A percentile compares a stretch with the other conserved stretches of the same genome.
Conservation (phyloP, 2,329 filamentous ascomycete species). For the Oidium heveae region DNA sequence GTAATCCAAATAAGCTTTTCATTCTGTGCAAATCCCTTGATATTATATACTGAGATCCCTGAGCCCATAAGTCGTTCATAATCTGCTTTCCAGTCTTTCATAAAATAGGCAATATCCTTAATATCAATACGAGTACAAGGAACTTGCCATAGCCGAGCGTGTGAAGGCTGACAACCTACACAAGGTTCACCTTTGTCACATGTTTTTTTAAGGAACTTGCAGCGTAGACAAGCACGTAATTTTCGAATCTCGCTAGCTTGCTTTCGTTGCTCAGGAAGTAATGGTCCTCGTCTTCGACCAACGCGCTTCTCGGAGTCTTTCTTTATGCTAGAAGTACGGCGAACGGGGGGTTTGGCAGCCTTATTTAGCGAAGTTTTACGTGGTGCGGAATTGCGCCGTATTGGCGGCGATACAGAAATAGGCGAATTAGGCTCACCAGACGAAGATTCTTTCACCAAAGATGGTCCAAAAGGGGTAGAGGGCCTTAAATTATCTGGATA, state of each 20-base stretch:
- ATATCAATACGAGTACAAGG: slow-evolving; percentile 96
- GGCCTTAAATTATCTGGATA: slow-evolving; percentile 33
- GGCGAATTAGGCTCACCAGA: slow-evolving; percentile 34
- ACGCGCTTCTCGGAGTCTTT: slow-evolving; percentile 81
- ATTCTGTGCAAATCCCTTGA: slow-evolving; percentile 55
- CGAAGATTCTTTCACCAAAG: slow-evolving; percentile 35
- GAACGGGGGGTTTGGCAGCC: slow-evolving; percentile 60
- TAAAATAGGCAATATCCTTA: slow-evolving; percentile 94
- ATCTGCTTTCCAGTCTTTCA: slow-evolving; percentile 98
- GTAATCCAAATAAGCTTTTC: slow-evolving; percentile 70
- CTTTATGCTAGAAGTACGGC: slow-evolving; percentile 50
- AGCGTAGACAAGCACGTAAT: slow-evolving; percentile 73
- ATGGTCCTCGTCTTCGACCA: slow-evolving; percentile 66
- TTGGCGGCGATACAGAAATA: slow-evolving; percentile 32
- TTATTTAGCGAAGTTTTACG: slow-evolving; percentile 41
- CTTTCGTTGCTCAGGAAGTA: slow-evolving; percentile 81
- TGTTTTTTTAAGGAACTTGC: slow-evolving; percentile 98
- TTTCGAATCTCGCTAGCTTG: slow-evolving; percentile 95
- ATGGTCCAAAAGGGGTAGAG: slow-evolving; percentile 37
- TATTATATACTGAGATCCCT: slow-evolving; percentile 78
- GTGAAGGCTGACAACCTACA: slow-evolving; percentile 81
- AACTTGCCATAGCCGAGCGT: slow-evolving; percentile 89
- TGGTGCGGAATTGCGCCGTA: slow-evolving; percentile 42
- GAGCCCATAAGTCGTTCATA: slow-evolving; percentile 75
- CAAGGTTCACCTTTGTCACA: slow-evolving; percentile 96